Evolutionary conservation across 768 basidiomycete genomes (phyloP), one percentile per base, ranked within the genome.

Genomic region (Hemileccinum rubropunctum): DNA sequence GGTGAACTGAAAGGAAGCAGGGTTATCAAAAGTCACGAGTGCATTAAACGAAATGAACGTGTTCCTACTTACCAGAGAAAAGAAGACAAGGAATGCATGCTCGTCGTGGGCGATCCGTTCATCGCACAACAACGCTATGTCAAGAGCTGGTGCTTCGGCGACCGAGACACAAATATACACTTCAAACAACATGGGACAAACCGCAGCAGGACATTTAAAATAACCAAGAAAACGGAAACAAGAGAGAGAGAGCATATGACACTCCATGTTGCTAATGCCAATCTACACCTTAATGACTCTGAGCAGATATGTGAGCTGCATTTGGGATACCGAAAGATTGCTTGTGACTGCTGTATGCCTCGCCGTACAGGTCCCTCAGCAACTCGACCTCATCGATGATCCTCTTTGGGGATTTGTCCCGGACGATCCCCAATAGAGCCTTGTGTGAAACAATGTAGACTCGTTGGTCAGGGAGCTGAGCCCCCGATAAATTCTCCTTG

Each of bases 381-480:
- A 66, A 28, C 3, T 66, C 61, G 6, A 68, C 37, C 6, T 68
- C 65, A 9, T 66, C 65, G 13, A 66, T 66, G 9, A 47, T 51
- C 37, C 35, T 60, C 33, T 53, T 62, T 0, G 62, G 58, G 7
- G 55, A 30, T 38, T 60, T 56, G 36, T 58, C 58, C 26, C 57
- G 58, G 14, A 69, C 58, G 47, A 68, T 58, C 15, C 54, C 48
- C 3, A 64, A 23, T 12, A 70, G 41, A 1, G 34, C 30, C 43
- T 57, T 58, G 47, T 62, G 56, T 3, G 67, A 65, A 33, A 68
- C 50, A 2, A 65, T 58, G 46, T 69, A 69, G 20, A 69, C 65
- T 3, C 52, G 59, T 44, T 65, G 58, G 27, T 69, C 56, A 3
- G 67, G 57, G 3, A 69, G 57, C 23, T 60, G 54, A 1, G 63